These are phyloP conservation scores for Sugiyamaella pinicola DNA, from an alignment of 1,139 yeast genomes.

Conservation along the genomic window DNA sequence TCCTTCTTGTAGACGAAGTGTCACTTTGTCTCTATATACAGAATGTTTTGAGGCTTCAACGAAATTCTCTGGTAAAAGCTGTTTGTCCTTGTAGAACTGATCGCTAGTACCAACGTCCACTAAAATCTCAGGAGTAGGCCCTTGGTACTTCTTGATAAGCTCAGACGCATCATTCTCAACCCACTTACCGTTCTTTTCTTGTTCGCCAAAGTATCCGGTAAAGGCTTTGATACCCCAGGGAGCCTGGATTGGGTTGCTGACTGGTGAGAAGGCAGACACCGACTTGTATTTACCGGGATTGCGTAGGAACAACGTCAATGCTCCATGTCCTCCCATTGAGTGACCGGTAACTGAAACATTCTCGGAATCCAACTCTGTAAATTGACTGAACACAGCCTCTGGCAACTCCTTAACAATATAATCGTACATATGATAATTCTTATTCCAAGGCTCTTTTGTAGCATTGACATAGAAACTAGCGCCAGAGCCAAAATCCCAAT, in stretches of 20 bases:
- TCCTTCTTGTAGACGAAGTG: slow-evolving; percentile 70
- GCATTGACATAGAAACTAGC: slow-evolving; percentile 96
- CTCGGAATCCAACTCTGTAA: slow-evolving; percentile 53
- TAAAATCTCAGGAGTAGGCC: slow-evolving; percentile 63
- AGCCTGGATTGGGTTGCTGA: slow-evolving; percentile 70
- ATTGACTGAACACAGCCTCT: slow-evolving; percentile 49
- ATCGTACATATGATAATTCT: slow-evolving; percentile 81
- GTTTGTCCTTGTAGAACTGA: slow-evolving; percentile 65
- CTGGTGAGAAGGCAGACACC: slow-evolving; percentile 91
- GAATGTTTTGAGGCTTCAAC: slow-evolving; percentile 63
- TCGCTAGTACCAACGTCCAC: slow-evolving; percentile 85
- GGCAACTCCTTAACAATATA: slow-evolving; percentile 80
- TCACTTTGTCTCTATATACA: slow-evolving; percentile 61
- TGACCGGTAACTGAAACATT: slow-evolving; percentile 84
- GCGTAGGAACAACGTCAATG: slow-evolving; percentile 72
- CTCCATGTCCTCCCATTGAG: slow-evolving; percentile 98
- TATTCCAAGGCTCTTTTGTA: slow-evolving; percentile 66
- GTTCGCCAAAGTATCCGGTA: slow-evolving; percentile 69
- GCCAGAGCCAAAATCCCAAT: slow-evolving; percentile 90
- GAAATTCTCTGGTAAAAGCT: slow-evolving; percentile 76
- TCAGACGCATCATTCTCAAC: slow-evolving; percentile 76
- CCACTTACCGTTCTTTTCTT: slow-evolving; percentile 58
- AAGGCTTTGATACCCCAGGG: slow-evolving; percentile 92
- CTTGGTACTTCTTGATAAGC: slow-evolving; percentile 58
- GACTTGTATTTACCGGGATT: slow-evolving; percentile 77